Conservation (phyloP, 345 rosid species). For the Pseudoturritis turrita region DNA sequence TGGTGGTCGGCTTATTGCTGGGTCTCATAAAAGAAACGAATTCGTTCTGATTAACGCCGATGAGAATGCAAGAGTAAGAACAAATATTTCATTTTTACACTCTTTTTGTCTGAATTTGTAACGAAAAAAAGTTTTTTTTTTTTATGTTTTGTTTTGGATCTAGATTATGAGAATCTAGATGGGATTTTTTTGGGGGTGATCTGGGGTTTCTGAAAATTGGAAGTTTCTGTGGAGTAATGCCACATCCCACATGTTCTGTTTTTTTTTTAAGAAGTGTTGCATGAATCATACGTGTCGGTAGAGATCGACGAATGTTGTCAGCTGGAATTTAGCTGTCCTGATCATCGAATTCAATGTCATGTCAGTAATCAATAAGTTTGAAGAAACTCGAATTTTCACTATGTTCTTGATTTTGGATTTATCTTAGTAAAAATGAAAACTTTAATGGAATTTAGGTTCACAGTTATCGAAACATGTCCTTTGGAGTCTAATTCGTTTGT, state of each 20-base stretch:
- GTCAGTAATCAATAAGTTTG: not conserved
- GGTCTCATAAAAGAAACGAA: constrained; percentile 94
- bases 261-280: not conserved
- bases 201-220: not conserved
- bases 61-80: constrained; percentile 63
- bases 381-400: not conserved
- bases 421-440: not conserved
- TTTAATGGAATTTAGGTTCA: not conserved
- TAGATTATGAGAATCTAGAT: not conserved
- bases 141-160: not conserved
- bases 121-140: not conserved
- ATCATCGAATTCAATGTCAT: not conserved
- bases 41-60: constrained; percentile 93
- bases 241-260: constrained; percentile 14
- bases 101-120: not conserved
- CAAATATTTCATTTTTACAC: not conserved
- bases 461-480: not conserved
- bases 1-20: constrained; percentile 88
- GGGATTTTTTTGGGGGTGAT: not conserved
- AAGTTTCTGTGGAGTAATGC: not conserved
- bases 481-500: not conserved
- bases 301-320: not conserved
- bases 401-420: not conserved
- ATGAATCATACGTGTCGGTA: constrained; percentile 30
- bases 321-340: constrained; percentile 2